These are phyloP conservation scores for Phytophthora agathidicida DNA, from an alignment of 352 stramenopile species.

Conservation along the genomic window DNA sequence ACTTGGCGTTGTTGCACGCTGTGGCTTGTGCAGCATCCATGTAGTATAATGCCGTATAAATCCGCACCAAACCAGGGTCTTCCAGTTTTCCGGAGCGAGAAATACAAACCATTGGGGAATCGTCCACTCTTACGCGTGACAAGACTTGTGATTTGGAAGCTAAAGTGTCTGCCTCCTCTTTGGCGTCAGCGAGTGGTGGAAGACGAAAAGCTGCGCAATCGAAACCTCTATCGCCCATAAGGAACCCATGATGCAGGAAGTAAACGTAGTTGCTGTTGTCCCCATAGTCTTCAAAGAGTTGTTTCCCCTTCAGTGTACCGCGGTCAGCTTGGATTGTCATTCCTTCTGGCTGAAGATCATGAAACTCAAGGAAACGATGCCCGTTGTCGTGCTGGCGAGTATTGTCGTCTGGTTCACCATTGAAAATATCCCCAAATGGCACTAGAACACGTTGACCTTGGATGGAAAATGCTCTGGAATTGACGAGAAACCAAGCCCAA, in stretches of 20 bases:
- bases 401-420: constrained; percentile 58
- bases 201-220: constrained; percentile 80
- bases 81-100: constrained; percentile 36
- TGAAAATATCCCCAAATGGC: constrained; percentile 91
- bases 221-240: constrained; percentile 88
- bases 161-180: constrained; percentile 5
- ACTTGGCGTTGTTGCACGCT: constrained; percentile 28
- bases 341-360: constrained; percentile 42
- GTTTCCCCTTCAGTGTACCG: constrained; percentile 20
- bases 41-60: constrained; percentile 37
- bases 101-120: constrained; percentile 39
- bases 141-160: constrained; percentile 36
- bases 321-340: constrained; percentile 81
- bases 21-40: constrained; percentile 24
- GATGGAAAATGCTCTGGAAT: constrained; percentile 84
- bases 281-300: constrained; percentile 96
- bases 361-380: constrained; percentile 65
- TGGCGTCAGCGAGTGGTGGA: constrained; percentile 14
- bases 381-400: constrained; percentile 42
- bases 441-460: constrained; percentile 73
- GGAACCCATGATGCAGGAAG: constrained; percentile 92
- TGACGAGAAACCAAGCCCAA: constrained; percentile 67
- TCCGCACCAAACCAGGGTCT: constrained; percentile 30
- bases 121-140: constrained; percentile 35
- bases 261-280: constrained; percentile 92